These are phyloP conservation scores for Fusarium sororula DNA, from an alignment of 2,329 filamentous ascomycete species.

Conservation along the genomic window DNA sequence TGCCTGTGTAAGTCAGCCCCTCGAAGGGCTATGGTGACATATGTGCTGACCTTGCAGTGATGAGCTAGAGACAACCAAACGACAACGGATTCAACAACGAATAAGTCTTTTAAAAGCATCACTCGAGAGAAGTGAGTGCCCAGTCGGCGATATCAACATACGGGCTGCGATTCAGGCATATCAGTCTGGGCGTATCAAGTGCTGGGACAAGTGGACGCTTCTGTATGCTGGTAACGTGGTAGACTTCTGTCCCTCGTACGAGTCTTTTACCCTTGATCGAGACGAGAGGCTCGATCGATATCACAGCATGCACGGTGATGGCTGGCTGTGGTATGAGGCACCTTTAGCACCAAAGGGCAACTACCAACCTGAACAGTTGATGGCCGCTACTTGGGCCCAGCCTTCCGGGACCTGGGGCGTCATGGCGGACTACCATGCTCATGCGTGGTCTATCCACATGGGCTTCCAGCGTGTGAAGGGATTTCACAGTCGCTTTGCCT, in stretches of 20 bases:
- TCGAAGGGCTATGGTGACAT: not conserved
- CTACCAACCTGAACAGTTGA: constrained; percentile 25
- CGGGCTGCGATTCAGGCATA: constrained; percentile 36
- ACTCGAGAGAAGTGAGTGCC: constrained; percentile 12
- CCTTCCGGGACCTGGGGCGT: constrained; percentile 1
- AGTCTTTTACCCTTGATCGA: constrained; percentile 39
- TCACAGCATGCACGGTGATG: constrained; percentile 30
- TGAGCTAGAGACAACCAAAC: constrained; percentile 38
- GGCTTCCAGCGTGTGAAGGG: constrained; percentile 36
- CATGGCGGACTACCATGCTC: not conserved
- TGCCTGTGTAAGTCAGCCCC: constrained; percentile 25
- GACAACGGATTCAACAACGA: constrained; percentile 22
- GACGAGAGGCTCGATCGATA: constrained; percentile 37
- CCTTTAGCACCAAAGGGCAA: constrained; percentile 26
- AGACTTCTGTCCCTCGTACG: constrained; percentile 35
- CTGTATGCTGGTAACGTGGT: constrained; percentile 35
- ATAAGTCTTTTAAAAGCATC: constrained; percentile 14
- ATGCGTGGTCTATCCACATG: constrained; percentile 39
- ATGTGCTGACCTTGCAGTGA: constrained; percentile 28
- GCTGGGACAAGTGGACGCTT: constrained; percentile 40
- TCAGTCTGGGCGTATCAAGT: constrained; percentile 25
- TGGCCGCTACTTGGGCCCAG: constrained; percentile 40
- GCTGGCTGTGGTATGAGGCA: constrained; percentile 42
- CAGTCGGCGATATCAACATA: constrained; percentile 27
- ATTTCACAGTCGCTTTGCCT: constrained; percentile 31